phyloP scores from a whole-genome alignment of 169 alveolate species.

The Theileria annulata region DNA sequence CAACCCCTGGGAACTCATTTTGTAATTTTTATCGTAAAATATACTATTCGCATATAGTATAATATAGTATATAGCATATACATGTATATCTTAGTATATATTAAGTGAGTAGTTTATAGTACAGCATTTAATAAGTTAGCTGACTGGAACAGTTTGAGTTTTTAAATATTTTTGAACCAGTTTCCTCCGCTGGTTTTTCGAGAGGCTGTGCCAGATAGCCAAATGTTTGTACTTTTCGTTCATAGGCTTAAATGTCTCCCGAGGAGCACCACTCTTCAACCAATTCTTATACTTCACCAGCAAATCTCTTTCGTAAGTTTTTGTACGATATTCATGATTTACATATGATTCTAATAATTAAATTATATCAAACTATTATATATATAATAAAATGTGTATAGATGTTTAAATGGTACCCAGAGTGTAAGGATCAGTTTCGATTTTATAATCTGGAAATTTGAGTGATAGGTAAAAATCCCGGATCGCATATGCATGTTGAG shows the following conservation, averaged over 20 bases:
- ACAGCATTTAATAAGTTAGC: not conserved
- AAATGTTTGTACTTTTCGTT: slow-evolving; percentile 33
- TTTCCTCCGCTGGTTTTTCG: slow-evolving; percentile 41
- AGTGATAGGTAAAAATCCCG: slow-evolving; percentile 54
- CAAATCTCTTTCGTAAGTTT: slow-evolving; percentile 53
- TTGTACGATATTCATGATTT: slow-evolving; percentile 50
- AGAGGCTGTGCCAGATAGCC: slow-evolving; percentile 53
- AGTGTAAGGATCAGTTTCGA: slow-evolving; percentile 26
- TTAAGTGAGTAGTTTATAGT: not conserved
- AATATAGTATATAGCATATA: no score
- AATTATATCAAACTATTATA: not conserved
- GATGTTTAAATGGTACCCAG: not conserved
- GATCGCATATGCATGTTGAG: slow-evolving; percentile 63
- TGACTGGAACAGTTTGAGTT: slow-evolving; percentile 6
- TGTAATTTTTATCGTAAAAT: not conserved
- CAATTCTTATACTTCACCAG: slow-evolving; percentile 46
- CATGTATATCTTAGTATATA: no score
- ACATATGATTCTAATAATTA: slow-evolving; percentile 38
- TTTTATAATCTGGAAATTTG: slow-evolving; percentile 38
- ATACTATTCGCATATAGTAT: no score
- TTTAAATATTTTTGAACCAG: slow-evolving; percentile 45
- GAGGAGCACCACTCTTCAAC: slow-evolving; percentile 60
- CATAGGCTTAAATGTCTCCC: slow-evolving; percentile 44
- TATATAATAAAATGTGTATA: not conserved
- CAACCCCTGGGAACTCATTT: slow-evolving; percentile 19